Percentiles rank a stretch among this genome's conserved stretches.
Conservation (phyloP, 129 eudicot genomes). For the Logfia minima region DNA sequence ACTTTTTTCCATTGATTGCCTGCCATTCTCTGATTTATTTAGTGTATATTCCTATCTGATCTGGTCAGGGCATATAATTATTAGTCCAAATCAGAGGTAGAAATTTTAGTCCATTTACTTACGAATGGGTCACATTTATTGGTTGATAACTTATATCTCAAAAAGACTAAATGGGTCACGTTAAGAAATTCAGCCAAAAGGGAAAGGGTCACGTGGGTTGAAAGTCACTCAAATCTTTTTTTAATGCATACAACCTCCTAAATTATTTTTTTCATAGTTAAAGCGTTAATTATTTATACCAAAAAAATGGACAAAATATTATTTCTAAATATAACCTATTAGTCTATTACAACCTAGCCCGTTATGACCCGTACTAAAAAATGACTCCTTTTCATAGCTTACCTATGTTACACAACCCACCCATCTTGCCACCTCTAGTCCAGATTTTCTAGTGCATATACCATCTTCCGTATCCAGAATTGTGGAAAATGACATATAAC, state of each 20-base stretch:
- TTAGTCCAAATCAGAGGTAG: background rate
- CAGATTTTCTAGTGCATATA: background rate
- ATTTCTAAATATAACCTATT: background rate
- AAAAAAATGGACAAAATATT: background rate
- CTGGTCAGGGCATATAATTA: too few relatives aligned
- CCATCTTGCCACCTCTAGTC: background rate
- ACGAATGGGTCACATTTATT: background rate
- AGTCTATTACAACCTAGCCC: background rate
- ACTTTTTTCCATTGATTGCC: background rate
- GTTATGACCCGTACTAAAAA: background rate
- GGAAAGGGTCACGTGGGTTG: background rate
- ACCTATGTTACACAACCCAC: background rate
- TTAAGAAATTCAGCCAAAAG: background rate
- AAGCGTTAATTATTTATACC: background rate
- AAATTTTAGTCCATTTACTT: background rate
- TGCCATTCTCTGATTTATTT: background rate
- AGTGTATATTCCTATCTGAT: too few relatives aligned
- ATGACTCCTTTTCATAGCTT: background rate
- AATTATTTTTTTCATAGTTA: background rate
- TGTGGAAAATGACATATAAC: background rate
- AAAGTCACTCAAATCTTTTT: background rate
- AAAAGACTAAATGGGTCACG: background rate
- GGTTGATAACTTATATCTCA: background rate
- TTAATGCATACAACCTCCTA: background rate
- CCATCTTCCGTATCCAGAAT: background rate